Conservation (phyloP, 2,329 filamentous ascomycete genomes). For the Trichoderma sp. region DNA sequence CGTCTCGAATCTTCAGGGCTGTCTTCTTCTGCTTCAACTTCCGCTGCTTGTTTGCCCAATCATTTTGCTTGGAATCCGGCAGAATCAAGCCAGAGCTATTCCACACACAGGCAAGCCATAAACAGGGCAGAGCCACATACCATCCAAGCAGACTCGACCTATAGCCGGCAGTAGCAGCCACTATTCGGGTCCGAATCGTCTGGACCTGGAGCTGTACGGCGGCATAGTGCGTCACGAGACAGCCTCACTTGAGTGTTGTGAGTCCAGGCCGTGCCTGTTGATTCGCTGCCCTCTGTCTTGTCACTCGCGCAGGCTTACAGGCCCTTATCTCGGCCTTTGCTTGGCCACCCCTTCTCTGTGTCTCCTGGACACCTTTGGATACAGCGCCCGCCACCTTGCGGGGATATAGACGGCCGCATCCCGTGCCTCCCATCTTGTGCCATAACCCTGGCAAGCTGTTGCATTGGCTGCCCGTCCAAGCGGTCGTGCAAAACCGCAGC, state of each 20-base stretch:
- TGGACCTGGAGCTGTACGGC: slow-evolving; percentile 3
- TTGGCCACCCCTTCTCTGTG: neutral
- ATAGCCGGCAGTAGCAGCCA: neutral
- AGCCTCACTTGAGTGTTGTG: slow-evolving; percentile 13
- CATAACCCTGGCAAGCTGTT: neutral
- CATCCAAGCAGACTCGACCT: neutral
- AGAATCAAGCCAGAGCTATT: neutral
- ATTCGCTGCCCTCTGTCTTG: neutral
- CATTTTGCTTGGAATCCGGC: neutral
- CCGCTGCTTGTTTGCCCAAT: neutral
- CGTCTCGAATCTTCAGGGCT: neutral
- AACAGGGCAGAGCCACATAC: neutral
- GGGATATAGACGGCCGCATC: neutral
- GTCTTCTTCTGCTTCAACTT: neutral
- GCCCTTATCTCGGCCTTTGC: neutral
- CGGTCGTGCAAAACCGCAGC: neutral
- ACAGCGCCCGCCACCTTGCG: slow-evolving; percentile 1
- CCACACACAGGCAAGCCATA: neutral
- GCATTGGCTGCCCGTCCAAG: neutral
- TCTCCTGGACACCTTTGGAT: neutral
- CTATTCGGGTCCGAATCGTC: neutral
- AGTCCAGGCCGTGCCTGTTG: neutral
- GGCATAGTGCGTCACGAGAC: slow-evolving; percentile 13
- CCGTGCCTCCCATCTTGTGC: neutral
- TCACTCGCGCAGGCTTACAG: neutral